These are phyloP conservation scores for Podospora anserina DNA, from an alignment of 495 filamentous ascomycete genomes.

Conservation along the genomic window DNA sequence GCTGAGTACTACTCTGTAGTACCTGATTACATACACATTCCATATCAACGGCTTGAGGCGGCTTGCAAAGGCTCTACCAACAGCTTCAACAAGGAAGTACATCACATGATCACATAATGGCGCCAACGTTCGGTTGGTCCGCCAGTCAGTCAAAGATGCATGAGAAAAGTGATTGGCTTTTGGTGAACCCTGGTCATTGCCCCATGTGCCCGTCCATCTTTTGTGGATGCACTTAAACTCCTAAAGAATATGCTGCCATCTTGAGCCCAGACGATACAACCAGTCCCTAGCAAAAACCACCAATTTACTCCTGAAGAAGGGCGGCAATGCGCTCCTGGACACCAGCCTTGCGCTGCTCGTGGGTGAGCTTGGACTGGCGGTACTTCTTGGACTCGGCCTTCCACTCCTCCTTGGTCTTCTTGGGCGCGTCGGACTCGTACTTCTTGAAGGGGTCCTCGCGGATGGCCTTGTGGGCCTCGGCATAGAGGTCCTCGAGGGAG, in stretches of 20 bases:
- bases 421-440: conserved; percentile 68
- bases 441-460: conserved; percentile 98
- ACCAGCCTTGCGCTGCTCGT: conserved; percentile 70
- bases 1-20: too few relatives aligned
- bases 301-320: conserved; percentile 50
- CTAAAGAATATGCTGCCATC: conserved; percentile 33
- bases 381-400: conserved; percentile 95
- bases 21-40: neutral
- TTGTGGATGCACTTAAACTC: conserved; percentile 22
- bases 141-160: neutral
- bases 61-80: neutral
- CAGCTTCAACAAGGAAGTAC: neutral
- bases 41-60: neutral
- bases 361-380: conserved; percentile 69
- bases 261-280: conserved; percentile 29
- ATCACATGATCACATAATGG: neutral
- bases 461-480: conserved; percentile 92
- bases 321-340: conserved; percentile 87
- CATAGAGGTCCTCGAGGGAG: conserved; percentile 94
- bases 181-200: conserved; percentile 32
- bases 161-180: conserved; percentile 30
- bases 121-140: neutral
- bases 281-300: conserved; percentile 24
- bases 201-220: conserved; percentile 19
- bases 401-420: conserved; percentile 96